Conservation (phyloP, 768 basidiomycete species). For the Cystobasidium tubakii region DNA sequence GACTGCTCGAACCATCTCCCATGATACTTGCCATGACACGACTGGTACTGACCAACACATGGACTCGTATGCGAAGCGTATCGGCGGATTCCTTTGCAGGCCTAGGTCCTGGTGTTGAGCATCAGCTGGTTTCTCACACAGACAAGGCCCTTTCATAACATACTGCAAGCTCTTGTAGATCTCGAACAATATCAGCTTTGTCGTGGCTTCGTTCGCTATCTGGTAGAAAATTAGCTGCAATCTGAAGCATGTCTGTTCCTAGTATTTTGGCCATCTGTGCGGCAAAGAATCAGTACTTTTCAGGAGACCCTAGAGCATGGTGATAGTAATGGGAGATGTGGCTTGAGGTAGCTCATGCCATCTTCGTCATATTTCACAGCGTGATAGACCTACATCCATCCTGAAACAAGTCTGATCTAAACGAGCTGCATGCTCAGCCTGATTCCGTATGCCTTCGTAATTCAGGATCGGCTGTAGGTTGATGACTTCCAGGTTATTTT, state of each 20-base stretch:
- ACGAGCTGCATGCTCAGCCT: constrained; percentile 26
- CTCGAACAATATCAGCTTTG: constrained; percentile 31
- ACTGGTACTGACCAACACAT: constrained; percentile 29
- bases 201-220: constrained; percentile 36
- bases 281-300: not conserved
- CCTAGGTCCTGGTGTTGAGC: constrained; percentile 33
- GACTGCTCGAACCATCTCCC: constrained; percentile 11
- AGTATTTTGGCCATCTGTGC: constrained; percentile 35
- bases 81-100: constrained; percentile 2
- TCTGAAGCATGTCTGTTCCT: constrained; percentile 38
- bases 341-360: too few species aligned
- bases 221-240: constrained; percentile 36
- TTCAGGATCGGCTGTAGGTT: constrained; percentile 35
- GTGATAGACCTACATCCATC: constrained; percentile 25
- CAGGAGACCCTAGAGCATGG: too few species aligned
- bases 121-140: not conserved
- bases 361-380: not conserved
- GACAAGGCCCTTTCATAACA: not conserved
- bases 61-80: constrained; percentile 37
- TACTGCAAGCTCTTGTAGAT: constrained; percentile 38
- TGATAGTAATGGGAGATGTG: too few species aligned
- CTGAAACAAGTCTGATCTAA: constrained; percentile 32
- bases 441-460: constrained; percentile 37
- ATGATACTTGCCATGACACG: not conserved
- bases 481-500: constrained; percentile 28